These are phyloP conservation scores for Rhizopogon vulgaris DNA, from an alignment of 768 basidiomycete species.

Conservation along the genomic window DNA sequence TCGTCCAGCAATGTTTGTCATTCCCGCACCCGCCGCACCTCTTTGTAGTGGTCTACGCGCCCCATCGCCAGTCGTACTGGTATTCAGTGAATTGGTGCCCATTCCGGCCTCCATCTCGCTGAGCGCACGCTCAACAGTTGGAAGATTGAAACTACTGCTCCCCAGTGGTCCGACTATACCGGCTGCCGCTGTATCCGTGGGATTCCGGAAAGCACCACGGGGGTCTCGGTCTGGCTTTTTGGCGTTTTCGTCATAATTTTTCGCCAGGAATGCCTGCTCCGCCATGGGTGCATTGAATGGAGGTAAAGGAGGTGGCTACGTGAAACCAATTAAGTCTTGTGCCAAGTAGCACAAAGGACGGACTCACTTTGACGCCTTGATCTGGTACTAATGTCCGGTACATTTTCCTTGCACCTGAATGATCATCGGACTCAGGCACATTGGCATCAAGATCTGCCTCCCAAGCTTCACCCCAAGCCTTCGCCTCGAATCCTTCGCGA, in stretches of 20 bases:
- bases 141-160: conserved; percentile 78
- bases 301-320: conserved; percentile 58
- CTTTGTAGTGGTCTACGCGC: conserved; percentile 26
- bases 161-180: conserved; percentile 94
- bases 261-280: conserved; percentile 87
- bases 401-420: conserved; percentile 54
- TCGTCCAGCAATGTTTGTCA: conserved; percentile 24
- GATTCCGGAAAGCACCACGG: conserved; percentile 79
- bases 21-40: conserved; percentile 29
- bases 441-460: conserved; percentile 58
- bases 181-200: conserved; percentile 47
- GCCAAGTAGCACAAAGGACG: background rate
- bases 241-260: conserved; percentile 87
- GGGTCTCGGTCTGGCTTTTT: conserved; percentile 90
- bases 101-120: conserved; percentile 78
- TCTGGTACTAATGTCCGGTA: conserved; percentile 72
- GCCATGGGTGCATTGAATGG: conserved; percentile 77
- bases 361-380: conserved; percentile 61
- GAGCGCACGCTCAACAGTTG: conserved; percentile 83
- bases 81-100: conserved; percentile 25
- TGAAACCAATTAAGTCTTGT: conserved; percentile 3
- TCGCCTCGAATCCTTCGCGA: conserved; percentile 87
- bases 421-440: conserved; percentile 33
- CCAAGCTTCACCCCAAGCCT: conserved; percentile 74
- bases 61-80: conserved; percentile 30